Evolutionary conservation across 441 rosid genomes (phyloP).

Genomic region (Adansonia rubrostipa): DNA sequence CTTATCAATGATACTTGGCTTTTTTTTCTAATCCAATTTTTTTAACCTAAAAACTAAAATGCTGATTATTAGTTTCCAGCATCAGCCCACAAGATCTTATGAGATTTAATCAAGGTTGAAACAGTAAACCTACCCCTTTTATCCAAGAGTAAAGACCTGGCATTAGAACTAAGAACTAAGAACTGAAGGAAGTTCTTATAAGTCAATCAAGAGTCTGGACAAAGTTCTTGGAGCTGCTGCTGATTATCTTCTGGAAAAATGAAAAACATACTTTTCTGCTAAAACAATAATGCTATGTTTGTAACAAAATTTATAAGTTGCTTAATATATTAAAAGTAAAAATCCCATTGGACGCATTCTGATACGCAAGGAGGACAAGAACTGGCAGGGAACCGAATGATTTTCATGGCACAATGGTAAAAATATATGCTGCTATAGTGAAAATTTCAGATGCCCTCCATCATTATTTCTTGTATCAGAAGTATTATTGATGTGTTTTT

Average conservation of each 20-base stretch:
- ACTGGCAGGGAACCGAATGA: not conserved
- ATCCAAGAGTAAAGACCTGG: not conserved
- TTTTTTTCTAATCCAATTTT: no score
- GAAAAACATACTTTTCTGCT: not conserved
- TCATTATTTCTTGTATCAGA: not conserved
- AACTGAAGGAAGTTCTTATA: not conserved
- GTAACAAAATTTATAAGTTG: no score
- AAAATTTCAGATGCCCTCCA: not conserved
- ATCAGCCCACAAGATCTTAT: not conserved
- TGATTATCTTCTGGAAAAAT: constrained; percentile 7
- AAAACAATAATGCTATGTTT: not conserved
- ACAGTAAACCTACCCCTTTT: not conserved
- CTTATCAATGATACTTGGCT: no score
- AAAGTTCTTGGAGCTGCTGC: not conserved
- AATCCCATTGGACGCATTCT: no score
- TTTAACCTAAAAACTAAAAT: no score
- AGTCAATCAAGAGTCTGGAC: not conserved
- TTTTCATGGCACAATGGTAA: not conserved
- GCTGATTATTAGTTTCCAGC: not conserved
- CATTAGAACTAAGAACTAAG: not conserved
- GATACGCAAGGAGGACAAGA: no score
- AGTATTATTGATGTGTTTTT: not conserved
- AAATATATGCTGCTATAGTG: not conserved
- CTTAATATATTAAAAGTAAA: no score
- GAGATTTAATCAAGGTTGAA: not conserved